Base-by-base conservation (phyloP, 2,329 filamentous ascomycete species). In the Gliomastix tumulicola region DNA sequence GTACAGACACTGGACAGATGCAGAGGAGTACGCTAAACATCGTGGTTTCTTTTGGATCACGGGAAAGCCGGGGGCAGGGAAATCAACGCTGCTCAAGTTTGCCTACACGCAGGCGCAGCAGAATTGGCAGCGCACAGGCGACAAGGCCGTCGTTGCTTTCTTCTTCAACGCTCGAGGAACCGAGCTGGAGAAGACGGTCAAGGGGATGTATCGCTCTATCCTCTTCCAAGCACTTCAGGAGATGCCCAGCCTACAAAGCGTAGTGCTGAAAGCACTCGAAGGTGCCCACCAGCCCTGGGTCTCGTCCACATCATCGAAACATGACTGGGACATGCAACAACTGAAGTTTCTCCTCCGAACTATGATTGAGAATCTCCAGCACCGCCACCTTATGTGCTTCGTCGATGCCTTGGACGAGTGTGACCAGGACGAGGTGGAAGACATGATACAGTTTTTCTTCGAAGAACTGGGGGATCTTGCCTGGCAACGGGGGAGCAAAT, bases 111-210 rank as follows among this genome's bases (percentile, higher is more conserved):
- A n/a, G n/a, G n/a, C n/a, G n/a, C n/a, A n/a, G n/a, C n/a, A n/a
- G n/a, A 47, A 13, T 6, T 11, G 6, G 6, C 25, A 28, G 25
- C 3, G 8, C 16, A 28, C 16, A 12, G 6, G 25, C 25, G 10
- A 33, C 31, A n/a, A n/a, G 67, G 3, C 66, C 60, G 3, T 7
- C 18, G 9, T 32, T n/a, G n/a, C 35, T 15, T 73, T 71, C 51
- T 74, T 73, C 51, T 74, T 74, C 56, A 67, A 71, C 37, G 68
- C 68, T 0, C 50, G 66, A 36, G 69, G 69, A 0, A 50, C 52
- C 1, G 20, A 49, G 11, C 48, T 69, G 9, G 67, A 76, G 32
- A 69, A 56, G 36, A 62, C 69, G 0, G 54, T 55, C 0, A 16
- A 52, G 1, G 71, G 73, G 4, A 59, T 76, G 47, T 74, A 74